Evolutionary conservation across 768 basidiomycete species (phyloP).

Genomic region (Neoboletus brunneissimus): DNA sequence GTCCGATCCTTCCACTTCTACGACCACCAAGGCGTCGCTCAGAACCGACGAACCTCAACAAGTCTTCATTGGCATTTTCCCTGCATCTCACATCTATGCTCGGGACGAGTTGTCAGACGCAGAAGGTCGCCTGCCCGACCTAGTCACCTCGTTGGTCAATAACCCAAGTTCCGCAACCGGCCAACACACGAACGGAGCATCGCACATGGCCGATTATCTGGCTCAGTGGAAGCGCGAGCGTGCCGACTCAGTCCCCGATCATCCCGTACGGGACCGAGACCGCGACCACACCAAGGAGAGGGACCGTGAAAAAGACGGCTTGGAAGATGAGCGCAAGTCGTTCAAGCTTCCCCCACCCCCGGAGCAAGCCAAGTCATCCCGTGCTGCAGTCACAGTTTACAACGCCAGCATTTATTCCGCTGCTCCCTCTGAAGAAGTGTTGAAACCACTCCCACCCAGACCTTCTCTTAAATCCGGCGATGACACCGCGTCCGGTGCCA

Average conservation of each 20-base stretch:
- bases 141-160: constrained; percentile 55
- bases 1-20: constrained; percentile 52
- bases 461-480: constrained; percentile 95
- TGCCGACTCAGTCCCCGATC: constrained; percentile 26
- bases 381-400: constrained; percentile 71
- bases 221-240: constrained; percentile 42
- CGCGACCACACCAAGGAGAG: constrained; percentile 42
- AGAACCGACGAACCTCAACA: constrained; percentile 78
- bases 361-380: constrained; percentile 70
- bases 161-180: constrained; percentile 30
- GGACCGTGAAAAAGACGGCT: constrained; percentile 62
- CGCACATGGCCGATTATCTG: constrained; percentile 45
- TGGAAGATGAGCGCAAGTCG: constrained; percentile 58
- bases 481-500: constrained; percentile 79
- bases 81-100: constrained; percentile 81
- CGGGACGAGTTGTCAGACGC: constrained; percentile 87
- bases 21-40: constrained; percentile 40
- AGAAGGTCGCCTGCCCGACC: constrained; percentile 77
- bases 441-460: constrained; percentile 80
- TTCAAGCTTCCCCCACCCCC: constrained; percentile 73
- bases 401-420: constrained; percentile 73
- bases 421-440: constrained; percentile 60
- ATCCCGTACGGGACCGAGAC: constrained; percentile 33
- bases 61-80: constrained; percentile 93
- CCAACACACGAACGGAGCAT: constrained; percentile 34